A percentile compares a stretch with the other conserved stretches of the same genome.
phyloP scores from a whole-genome alignment of 177 flowering plant genomes.

The Vitis hybrid region DNA sequence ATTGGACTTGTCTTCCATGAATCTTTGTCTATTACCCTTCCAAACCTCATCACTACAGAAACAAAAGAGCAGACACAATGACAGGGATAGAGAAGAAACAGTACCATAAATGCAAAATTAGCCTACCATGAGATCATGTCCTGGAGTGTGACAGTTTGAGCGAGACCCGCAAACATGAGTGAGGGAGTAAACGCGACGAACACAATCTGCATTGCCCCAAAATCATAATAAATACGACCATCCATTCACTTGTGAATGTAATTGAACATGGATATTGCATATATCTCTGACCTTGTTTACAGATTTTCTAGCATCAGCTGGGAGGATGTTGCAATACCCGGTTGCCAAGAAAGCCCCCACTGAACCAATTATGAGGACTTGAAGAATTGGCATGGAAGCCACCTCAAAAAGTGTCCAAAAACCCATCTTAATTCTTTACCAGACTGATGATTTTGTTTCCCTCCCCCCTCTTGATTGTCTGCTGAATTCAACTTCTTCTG shows the following conservation, averaged over 20 bases:
- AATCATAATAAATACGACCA: too few species aligned
- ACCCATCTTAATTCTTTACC: slow-evolving; percentile 52
- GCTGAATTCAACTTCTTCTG: not conserved
- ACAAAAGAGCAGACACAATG: not conserved
- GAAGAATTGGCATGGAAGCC: slow-evolving; percentile 77
- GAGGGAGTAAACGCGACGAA: slow-evolving; percentile 80
- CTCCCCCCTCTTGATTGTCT: not conserved
- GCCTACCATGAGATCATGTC: slow-evolving; percentile 87
- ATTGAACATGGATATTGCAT: too few species aligned
- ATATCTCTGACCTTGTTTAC: slow-evolving; percentile 64
- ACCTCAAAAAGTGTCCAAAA: slow-evolving; percentile 74
- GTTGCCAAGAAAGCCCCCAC: slow-evolving; percentile 85
- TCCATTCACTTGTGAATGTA: too few species aligned
- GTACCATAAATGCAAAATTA: not conserved
- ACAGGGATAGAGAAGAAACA: not conserved
- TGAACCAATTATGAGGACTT: slow-evolving; percentile 65
- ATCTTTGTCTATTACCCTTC: too few species aligned
- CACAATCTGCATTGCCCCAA: slow-evolving; percentile 59
- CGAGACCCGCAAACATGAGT: slow-evolving; percentile 75
- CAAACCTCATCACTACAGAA: not conserved
- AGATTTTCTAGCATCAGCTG: slow-evolving; percentile 54
- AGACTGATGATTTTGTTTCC: not conserved
- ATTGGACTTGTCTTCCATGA: too few species aligned
- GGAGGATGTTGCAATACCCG: slow-evolving; percentile 54
- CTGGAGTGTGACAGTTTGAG: slow-evolving; percentile 71